Base-by-base conservation (phyloP, 176 grass and related monocot species). In the Pharus latifolius region DNA sequence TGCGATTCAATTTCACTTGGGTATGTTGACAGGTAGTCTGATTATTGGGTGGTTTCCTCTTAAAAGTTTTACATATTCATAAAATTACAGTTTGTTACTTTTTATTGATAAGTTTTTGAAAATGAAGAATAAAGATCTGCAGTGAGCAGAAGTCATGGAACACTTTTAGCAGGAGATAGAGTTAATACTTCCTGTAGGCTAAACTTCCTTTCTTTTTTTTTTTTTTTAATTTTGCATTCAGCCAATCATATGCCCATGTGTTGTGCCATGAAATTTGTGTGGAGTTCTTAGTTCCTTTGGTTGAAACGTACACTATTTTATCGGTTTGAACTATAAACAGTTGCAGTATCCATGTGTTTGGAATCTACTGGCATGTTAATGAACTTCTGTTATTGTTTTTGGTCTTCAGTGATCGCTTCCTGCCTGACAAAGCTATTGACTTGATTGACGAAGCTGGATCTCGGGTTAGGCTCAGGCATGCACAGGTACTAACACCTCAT, bases 391-490 rank as follows among this genome's bases (percentile, higher is more conserved):
- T 75, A 69, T 50, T 84, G 12, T 20, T 83, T 65, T 15, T 81
- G 3, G 74, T 73, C 55, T 81, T 70, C 76, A 99, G 95, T 20
- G 95, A 99, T n/a, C 95, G 95, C 13, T 99, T 99, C 73, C 68
- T 99, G 34, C 95, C 95, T 72, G 95, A 99, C 88, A 99, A 94
- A 69, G 95, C 95, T 69, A 98, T 98, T 73, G 95, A 98, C 52
- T 91, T 98, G 84, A 77, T 98, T 79, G 95, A 98, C 78, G 95
- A 98, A 81, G 95, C 95, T 56, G 95, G 95, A 71, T 98, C 95
- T 57, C 95, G 95, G 69, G 95, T 98, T 67, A 98, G 95, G 84
- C 90, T 98, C 43, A 86, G 86, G 51, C 90, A 98, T 78, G 89
- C 95, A 60, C 89, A 99, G 90, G 95, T 99, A 69, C 35, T n/a